Conservation (phyloP, 2,329 filamentous ascomycete species). For the Aureobasidium sp. region DNA sequence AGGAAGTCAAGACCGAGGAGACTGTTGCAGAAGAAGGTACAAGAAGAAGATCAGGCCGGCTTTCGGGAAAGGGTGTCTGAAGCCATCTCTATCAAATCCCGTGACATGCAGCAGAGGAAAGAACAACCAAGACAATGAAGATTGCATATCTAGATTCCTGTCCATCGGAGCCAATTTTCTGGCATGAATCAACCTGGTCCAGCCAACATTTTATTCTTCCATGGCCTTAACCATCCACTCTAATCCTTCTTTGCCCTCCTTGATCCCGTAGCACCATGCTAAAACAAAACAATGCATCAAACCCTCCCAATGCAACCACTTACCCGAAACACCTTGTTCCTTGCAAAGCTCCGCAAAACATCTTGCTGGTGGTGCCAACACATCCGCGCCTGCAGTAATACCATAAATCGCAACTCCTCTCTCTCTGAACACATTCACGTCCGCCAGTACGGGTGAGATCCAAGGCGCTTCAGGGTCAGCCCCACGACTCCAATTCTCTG, state of each 20-base stretch:
- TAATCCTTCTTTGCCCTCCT: constrained; percentile 40
- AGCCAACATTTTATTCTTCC: neutral
- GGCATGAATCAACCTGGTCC: too few species aligned
- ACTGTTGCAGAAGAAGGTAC: neutral
- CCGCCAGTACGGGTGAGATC: constrained; percentile 42
- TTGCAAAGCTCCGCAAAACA: constrained; percentile 42
- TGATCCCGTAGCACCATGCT: constrained; percentile 41
- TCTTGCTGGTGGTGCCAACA: constrained; percentile 47
- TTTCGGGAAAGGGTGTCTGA: neutral
- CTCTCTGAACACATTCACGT: constrained; percentile 34
- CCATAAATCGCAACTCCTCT: constrained; percentile 45
- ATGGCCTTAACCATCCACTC: constrained; percentile 40
- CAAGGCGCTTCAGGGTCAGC: constrained; percentile 38
- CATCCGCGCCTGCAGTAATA: constrained; percentile 46
- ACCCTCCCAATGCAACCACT: constrained; percentile 53
- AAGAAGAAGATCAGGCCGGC: neutral
- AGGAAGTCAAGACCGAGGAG: constrained; percentile 45
- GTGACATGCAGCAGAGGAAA: neutral
- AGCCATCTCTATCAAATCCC: neutral
- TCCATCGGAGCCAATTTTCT: neutral
- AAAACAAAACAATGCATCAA: constrained; percentile 56
- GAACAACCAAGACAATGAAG: neutral
- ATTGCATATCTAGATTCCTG: neutral
- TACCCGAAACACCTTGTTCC: constrained; percentile 39
- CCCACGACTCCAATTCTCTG: constrained; percentile 36